These are phyloP conservation scores for Globisporangium ultimum DNA, from an alignment of 352 stramenopile species.

Conservation along the genomic window DNA sequence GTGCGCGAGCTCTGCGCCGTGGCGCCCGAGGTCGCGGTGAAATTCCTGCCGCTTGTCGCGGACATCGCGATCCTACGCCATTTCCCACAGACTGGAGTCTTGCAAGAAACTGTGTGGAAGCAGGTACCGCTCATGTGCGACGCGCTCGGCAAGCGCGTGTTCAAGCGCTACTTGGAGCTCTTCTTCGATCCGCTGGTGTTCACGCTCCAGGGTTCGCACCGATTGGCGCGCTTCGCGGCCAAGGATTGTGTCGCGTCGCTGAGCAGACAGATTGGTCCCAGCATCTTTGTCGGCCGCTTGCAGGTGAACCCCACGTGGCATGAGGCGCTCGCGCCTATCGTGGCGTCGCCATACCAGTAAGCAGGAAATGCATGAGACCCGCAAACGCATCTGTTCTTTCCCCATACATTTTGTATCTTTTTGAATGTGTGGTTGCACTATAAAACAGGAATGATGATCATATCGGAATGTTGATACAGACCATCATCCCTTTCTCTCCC, in stretches of 20 bases:
- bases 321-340: constrained; percentile 43
- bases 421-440: background rate
- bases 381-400: too few relatives aligned
- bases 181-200: constrained; percentile 85
- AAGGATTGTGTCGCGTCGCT: constrained; percentile 73
- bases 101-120: constrained; percentile 87
- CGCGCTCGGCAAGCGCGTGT: constrained; percentile 74
- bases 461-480: background rate
- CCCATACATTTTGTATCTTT: constrained; percentile 1
- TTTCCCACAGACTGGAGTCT: constrained; percentile 64
- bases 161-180: constrained; percentile 82
- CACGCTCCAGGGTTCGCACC: constrained; percentile 68
- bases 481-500: constrained; percentile 1
- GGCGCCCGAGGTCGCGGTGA: constrained; percentile 46
- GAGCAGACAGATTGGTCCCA: constrained; percentile 76
- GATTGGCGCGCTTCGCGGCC: constrained; percentile 67
- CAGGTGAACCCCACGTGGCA: constrained; percentile 69
- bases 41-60: constrained; percentile 51
- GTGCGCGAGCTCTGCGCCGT: constrained; percentile 89
- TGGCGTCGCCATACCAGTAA: constrained; percentile 9
- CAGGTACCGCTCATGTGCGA: constrained; percentile 71
- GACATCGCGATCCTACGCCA: constrained; percentile 75
- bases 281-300: constrained; percentile 76
- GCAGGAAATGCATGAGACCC: background rate
- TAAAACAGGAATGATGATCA: background rate